These are phyloP conservation scores for Cyclostephanos tholiformis DNA, from an alignment of 108 stramenopile genomes.

Conservation along the genomic window DNA sequence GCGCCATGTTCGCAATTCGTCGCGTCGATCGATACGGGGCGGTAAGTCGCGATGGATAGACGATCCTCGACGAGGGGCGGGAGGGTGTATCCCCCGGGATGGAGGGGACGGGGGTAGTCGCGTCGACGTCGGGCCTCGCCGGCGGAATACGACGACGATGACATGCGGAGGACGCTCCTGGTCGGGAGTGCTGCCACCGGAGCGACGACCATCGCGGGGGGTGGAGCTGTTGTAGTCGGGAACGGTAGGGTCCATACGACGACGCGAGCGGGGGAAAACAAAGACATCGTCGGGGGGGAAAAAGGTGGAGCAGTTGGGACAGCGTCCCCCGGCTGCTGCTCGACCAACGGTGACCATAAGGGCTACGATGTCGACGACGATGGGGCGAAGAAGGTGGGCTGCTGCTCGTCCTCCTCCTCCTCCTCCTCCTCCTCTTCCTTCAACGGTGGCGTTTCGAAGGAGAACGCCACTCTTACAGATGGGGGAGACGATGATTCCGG, in stretches of 20 bases:
- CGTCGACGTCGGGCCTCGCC: background rate
- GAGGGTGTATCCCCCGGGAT: conserved; percentile 41
- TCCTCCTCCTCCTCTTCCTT: no score
- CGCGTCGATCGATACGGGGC: background rate
- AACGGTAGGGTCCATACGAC: no score
- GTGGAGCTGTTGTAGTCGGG: no score
- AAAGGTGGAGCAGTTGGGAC: conserved; percentile 9
- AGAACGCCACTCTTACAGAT: conserved; percentile 30
- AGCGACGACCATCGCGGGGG: no score
- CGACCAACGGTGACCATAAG: conserved; percentile 1
- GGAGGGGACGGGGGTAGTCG: conserved; percentile 5
- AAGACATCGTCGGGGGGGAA: background rate
- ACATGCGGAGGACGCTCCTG: background rate
- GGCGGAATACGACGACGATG: background rate
- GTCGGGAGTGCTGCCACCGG: background rate
- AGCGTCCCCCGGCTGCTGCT: conserved; percentile 21
- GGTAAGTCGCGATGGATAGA: conserved; percentile 26
- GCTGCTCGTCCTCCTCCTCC: conserved; percentile 24
- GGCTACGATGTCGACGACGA: background rate
- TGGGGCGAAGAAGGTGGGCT: conserved; percentile 1
- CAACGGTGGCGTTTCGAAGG: conserved; percentile 5
- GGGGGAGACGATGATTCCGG: conserved; percentile 52
- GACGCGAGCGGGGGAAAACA: no score
- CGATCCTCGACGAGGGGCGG: conserved; percentile 47
- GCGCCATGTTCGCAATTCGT: no score